These are phyloP conservation scores for Aspergillus sp. DNA, from an alignment of 2,329 filamentous ascomycete genomes.

Conservation along the genomic window DNA sequence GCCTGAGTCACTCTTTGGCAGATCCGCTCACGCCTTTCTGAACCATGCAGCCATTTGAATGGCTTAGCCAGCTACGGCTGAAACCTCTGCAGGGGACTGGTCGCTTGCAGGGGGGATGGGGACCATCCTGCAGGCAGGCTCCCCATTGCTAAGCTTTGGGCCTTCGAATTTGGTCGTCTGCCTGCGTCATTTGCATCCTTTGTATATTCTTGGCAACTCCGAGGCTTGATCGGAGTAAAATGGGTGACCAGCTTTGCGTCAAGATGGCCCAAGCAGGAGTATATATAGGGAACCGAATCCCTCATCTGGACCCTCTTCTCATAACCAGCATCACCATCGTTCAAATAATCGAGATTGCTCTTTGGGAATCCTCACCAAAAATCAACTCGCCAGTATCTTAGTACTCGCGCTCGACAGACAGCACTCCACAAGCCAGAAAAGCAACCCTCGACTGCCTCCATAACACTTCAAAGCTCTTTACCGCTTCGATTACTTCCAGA, in stretches of 20 bases:
- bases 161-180: neutral
- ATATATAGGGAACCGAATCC: constrained; percentile 3
- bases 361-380: neutral
- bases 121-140: neutral
- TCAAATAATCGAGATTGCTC: neutral
- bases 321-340: neutral
- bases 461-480: neutral
- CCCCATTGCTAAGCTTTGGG: constrained; percentile 7
- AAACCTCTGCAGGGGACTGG: neutral
- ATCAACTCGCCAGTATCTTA: neutral
- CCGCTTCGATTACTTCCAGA: neutral
- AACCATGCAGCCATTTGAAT: neutral
- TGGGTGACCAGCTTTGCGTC: neutral
- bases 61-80: neutral
- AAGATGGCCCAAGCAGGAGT: neutral
- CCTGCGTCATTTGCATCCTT: constrained; percentile 3
- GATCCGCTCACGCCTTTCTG: neutral
- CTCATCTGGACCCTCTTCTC: neutral
- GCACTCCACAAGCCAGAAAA: neutral
- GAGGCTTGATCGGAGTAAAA: constrained; percentile 4
- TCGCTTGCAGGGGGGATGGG: neutral
- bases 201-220: constrained; percentile 2
- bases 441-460: neutral
- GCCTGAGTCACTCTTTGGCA: constrained; percentile 3
- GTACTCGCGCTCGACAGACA: neutral